Conservation (phyloP, 176 grass and related monocot species). For the Rhynchospora tenuis region DNA sequence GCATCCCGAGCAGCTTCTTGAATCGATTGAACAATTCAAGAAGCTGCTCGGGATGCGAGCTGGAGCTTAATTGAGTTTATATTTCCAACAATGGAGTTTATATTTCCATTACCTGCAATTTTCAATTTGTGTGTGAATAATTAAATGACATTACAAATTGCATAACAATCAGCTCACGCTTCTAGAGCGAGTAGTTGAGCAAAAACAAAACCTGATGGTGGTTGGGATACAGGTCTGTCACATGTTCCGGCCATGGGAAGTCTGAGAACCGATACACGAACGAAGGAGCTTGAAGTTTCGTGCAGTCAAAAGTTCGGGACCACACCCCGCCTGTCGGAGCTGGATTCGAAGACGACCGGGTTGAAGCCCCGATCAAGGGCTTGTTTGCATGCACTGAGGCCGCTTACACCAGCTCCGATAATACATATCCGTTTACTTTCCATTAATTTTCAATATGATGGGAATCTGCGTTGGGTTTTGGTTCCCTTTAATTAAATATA, state of each 20-base stretch:
- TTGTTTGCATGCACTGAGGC: slow-evolving; percentile 76
- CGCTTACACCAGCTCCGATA: slow-evolving; percentile 70
- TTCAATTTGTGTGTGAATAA: background rate
- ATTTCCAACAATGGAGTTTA: no score
- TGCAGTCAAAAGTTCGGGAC: slow-evolving; percentile 50
- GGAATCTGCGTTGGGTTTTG: background rate
- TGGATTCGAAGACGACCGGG: slow-evolving; percentile 59
- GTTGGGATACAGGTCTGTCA: slow-evolving; percentile 29
- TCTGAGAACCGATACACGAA: slow-evolving; percentile 44
- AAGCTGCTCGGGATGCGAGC: no score
- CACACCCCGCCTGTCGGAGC: slow-evolving; percentile 42
- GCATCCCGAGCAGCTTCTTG: no score
- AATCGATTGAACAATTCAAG: no score
- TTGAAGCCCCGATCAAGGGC: slow-evolving; percentile 45
- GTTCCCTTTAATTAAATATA: background rate
- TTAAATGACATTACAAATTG: background rate
- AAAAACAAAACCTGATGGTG: slow-evolving; percentile 23
- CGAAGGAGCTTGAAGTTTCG: slow-evolving; percentile 46
- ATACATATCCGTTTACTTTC: slow-evolving; percentile 50
- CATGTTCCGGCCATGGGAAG: slow-evolving; percentile 64
- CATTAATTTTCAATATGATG: slow-evolving; percentile 12
- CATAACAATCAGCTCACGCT: background rate
- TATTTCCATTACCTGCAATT: slow-evolving; percentile 38
- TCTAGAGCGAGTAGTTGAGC: background rate
- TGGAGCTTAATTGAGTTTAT: no score